Evolutionary conservation across 208 protist genomes (phyloP).

Genomic region (Angomonas ambiguus): DNA sequence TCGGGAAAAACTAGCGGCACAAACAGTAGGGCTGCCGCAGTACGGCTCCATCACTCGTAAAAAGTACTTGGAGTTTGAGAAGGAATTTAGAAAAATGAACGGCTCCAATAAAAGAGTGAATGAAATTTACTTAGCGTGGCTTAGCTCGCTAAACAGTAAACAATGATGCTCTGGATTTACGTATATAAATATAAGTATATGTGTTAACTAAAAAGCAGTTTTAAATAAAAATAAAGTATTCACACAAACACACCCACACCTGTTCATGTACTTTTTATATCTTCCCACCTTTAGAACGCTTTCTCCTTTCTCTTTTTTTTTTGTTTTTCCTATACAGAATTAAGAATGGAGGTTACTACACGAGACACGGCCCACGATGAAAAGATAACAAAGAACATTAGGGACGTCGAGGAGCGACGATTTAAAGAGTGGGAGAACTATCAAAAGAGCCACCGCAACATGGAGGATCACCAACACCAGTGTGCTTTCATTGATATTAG

Average conservation of each 20-base stretch:
- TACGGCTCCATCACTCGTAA: conserved; percentile 67
- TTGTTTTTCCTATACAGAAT: not conserved
- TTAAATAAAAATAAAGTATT: too few relatives aligned
- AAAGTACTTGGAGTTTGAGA: conserved; percentile 80
- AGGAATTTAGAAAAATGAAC: conserved; percentile 45
- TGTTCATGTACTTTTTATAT: too few relatives aligned
- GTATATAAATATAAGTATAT: too few relatives aligned
- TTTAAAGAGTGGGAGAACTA: conserved; percentile 89
- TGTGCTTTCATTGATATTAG: conserved; percentile 80
- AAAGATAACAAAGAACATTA: not conserved
- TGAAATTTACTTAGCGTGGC: conserved; percentile 82
- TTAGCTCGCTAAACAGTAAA: conserved; percentile 30
- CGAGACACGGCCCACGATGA: not conserved
- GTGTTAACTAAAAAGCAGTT: too few relatives aligned
- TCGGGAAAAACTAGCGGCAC: conserved; percentile 62
- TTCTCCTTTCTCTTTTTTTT: conserved; percentile 4
- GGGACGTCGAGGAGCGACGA: conserved; percentile 73
- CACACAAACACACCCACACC: too few relatives aligned
- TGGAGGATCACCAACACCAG: conserved; percentile 65
- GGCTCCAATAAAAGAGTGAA: conserved; percentile 71
- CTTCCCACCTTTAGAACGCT: not conserved
- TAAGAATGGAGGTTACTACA: not conserved
- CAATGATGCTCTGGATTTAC: not conserved
- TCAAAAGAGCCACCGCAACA: conserved; percentile 64
- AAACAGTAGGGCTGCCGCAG: conserved; percentile 71